Base-by-base conservation (phyloP, 1,284 basidiomycete species). In the Ceratorhiza oryzae-sativae region DNA sequence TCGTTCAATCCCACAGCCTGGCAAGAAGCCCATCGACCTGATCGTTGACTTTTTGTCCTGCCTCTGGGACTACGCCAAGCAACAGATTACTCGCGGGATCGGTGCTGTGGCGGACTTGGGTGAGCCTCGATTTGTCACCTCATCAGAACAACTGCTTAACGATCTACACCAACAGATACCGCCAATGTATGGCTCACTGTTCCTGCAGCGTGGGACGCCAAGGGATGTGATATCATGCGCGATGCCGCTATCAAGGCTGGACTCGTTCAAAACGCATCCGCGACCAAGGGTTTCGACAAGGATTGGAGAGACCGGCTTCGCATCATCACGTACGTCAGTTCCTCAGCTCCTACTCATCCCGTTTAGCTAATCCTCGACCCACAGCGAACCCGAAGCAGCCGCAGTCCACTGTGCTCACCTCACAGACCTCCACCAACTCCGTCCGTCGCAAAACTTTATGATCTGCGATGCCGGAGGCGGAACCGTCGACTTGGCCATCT, bases 131-230 rank as follows among this genome's bases (percentile, higher is more conserved):
- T n/a, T n/a, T n/a, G n/a, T n/a, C n/a, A n/a, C n/a, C n/a, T n/a
- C n/a, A n/a, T n/a, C n/a, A n/a, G 80, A 13, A 39, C 36, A 13
- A 39, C 51, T 18, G 34, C 55, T 58, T 23, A 58, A 32, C 6
- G 25, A 3, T 1, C 46, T 41, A 8, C n/a, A n/a, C 6, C 25
- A 39, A 36, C 45, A 93, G 91, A 91, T 78, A 84, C 88, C 45
- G 91, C 90, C 56, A 88, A 92, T 76, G 89, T 93, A 5, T 90
- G 90, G 84, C 80, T 93, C 60, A 92, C 91, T 9, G 92, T 93
- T 8, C 92, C 92, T 63, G 92, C 92, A 13, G 90, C 91, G 41
- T 94, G 92, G 92, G 91, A 93, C 78, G 90, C 88, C 0, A 87
- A 84, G 75, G 91, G 90, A 0, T 91, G 90, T 76, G 88, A 89